These are phyloP conservation scores for Sphagnum contortum DNA, from an alignment of 225 moss, liverwort and hornwort genomes.

Conservation along the genomic window DNA sequence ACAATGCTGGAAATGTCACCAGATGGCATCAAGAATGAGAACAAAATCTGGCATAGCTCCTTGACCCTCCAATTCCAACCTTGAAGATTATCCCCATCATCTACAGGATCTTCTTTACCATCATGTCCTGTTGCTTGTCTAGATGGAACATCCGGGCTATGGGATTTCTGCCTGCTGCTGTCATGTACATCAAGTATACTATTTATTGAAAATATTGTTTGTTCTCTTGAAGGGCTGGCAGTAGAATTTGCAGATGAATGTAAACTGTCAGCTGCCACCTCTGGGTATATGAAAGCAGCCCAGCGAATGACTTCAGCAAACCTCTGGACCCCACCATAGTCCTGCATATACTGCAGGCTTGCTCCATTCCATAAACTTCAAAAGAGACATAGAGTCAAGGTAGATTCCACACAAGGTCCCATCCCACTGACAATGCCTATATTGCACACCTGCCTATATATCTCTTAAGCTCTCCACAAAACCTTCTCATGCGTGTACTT, in stretches of 20 bases:
- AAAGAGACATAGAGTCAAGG: conserved; percentile 36
- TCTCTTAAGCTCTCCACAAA: too few species aligned
- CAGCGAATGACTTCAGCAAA: conserved; percentile 60
- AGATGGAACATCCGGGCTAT: conserved; percentile 7
- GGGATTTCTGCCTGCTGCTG: conserved; percentile 14
- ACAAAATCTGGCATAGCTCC: conserved; percentile 66
- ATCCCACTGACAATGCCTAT: too few species aligned
- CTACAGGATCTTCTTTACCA: conserved; percentile 18
- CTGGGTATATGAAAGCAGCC: conserved; percentile 43
- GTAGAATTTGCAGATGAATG: background rate
- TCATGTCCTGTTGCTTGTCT: conserved; percentile 10
- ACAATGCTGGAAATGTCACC: conserved; percentile 65
- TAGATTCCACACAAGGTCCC: background rate
- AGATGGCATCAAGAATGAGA: conserved; percentile 60
- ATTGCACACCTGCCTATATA: too few species aligned
- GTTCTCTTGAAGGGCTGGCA: background rate
- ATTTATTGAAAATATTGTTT: background rate
- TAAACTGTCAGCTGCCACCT: conserved; percentile 4
- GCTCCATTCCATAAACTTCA: conserved; percentile 53
- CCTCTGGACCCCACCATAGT: conserved; percentile 51
- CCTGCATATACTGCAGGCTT: conserved; percentile 56
- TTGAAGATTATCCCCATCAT: conserved; percentile 53
- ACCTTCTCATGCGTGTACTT: too few species aligned
- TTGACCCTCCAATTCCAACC: conserved; percentile 79
- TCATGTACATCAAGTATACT: too few species aligned